Base-by-base conservation (phyloP, 805 yeast species). In the Tetrapisispora namnaoensis region DNA sequence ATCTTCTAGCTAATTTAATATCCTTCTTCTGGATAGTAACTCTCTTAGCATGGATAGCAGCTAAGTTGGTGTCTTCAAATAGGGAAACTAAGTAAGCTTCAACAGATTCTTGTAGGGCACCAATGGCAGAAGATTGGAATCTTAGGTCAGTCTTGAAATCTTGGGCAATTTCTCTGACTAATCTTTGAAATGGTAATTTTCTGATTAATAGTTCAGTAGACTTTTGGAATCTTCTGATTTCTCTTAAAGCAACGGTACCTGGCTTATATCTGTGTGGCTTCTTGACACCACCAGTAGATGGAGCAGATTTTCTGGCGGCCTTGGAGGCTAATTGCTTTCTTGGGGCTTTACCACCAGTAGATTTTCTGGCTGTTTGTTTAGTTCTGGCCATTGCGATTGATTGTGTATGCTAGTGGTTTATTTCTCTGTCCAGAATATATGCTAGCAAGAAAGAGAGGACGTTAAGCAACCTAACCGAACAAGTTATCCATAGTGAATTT, bases 31-130 rank as follows among this genome's bases (percentile, higher is more conserved):
- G 96, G 68, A 91, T 88, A 57, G 99, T 91, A 62, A 91, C 98
- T 76, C 99, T 85, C 82, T 93, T 91, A 65, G 98, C 99, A 74
- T 91, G 99, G 60, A 89, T 87, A 57, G 97, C 97, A 77, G 97
- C 91, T 77, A 91, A 80, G 79, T 90, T 90, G 58, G 98, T 91
- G 73, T 91, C 98, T 77, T 91, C 97, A 62, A 91, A 91, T 65
- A 91, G 74, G 53, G 96, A 87, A 48, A 91, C 96, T 64, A 93
- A 78, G 80, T 88, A 91, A 66, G 97, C 96, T 78, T 91, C 99
- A 56, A 91, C 96, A 55, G 98, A 90, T 76, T 91, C 99, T 73
- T 91, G 98, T 63, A 91, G 77, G 61, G 98, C 98, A 74, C 95
- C 90, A 57, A 91, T 85, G 58, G 98, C 98, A 58, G 95, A 86